These are phyloP conservation scores for Pseudonitzschia multiseries DNA, from an alignment of 108 stramenopile species.

Conservation along the genomic window DNA sequence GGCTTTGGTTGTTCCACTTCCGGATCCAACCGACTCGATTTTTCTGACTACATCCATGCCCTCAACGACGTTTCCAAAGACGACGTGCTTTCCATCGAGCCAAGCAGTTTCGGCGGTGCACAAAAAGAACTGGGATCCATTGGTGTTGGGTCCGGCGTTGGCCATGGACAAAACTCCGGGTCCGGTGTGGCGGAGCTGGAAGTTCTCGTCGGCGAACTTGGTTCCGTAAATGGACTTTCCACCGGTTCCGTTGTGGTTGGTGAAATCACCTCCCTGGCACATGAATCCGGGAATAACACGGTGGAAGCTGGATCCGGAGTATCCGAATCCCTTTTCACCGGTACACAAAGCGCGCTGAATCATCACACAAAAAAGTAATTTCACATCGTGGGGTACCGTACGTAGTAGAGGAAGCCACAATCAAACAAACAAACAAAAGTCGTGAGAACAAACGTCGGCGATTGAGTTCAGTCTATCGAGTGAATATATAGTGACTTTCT, in stretches of 20 bases:
- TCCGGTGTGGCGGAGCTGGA: slow-evolving; percentile 69
- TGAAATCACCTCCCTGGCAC: slow-evolving; percentile 85
- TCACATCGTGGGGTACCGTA: too few relatives aligned
- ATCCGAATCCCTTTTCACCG: slow-evolving; percentile 78
- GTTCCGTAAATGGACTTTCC: slow-evolving; percentile 93
- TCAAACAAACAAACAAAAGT: too few relatives aligned
- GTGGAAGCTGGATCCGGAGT: slow-evolving; percentile 77
- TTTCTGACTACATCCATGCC: slow-evolving; percentile 92
- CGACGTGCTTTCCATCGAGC: slow-evolving; percentile 95
- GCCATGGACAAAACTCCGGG: slow-evolving; percentile 91
- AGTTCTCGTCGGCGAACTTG: slow-evolving; percentile 97
- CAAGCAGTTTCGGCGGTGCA: slow-evolving; percentile 93
- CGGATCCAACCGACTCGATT: slow-evolving; percentile 85
- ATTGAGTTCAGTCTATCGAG: too few relatives aligned
- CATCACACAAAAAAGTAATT: too few relatives aligned
- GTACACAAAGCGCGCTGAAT: slow-evolving; percentile 60
- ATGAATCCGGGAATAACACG: slow-evolving; percentile 92
- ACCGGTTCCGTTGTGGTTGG: slow-evolving; percentile 69
- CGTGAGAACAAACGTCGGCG: background rate
- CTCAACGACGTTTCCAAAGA: slow-evolving; percentile 86
- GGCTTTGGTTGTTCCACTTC: slow-evolving; percentile 67
- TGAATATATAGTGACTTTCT: too few relatives aligned
- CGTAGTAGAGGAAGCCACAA: too few relatives aligned
- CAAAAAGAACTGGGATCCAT: slow-evolving; percentile 87
- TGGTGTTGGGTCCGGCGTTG: slow-evolving; percentile 94